These are phyloP conservation scores for Aspergillus avenaceus DNA, from an alignment of 495 filamentous ascomycete species.

Conservation along the genomic window DNA sequence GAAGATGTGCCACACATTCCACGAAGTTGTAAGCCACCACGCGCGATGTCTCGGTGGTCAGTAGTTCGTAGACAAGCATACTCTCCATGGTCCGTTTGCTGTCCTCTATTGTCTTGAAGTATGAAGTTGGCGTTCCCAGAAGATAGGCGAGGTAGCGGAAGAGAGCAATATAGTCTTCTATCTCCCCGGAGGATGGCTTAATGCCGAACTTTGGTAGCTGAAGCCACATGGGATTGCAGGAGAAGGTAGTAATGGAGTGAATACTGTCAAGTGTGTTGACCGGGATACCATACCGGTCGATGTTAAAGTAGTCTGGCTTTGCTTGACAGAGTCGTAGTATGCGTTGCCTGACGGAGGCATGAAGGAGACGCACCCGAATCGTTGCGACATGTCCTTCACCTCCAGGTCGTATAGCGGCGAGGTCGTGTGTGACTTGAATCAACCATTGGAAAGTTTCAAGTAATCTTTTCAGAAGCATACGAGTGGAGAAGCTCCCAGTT, in stretches of 20 bases:
- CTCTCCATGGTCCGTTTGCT: conserved; percentile 60
- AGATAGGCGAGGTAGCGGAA: conserved; percentile 68
- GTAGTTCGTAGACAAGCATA: conserved; percentile 54
- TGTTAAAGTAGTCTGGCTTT: conserved; percentile 56
- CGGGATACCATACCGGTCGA: conserved; percentile 55
- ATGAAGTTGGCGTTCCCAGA: conserved; percentile 55
- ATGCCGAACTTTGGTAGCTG: conserved; percentile 67
- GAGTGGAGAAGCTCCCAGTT: conserved; percentile 63
- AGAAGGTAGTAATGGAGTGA: conserved; percentile 62
- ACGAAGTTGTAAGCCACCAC: conserved; percentile 69
- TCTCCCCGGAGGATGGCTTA: conserved; percentile 52
- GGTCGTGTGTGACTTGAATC: conserved; percentile 57
- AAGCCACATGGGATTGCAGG: conserved; percentile 57
- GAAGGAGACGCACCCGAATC: conserved; percentile 66
- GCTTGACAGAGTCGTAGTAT: conserved; percentile 52
- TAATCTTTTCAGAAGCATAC: conserved; percentile 53
- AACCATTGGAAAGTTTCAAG: conserved; percentile 60
- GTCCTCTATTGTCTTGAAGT: conserved; percentile 49
- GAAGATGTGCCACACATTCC: conserved; percentile 49
- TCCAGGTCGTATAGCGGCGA: conserved; percentile 59
- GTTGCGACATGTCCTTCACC: conserved; percentile 62
- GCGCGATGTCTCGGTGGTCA: conserved; percentile 52
- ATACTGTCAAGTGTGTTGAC: conserved; percentile 69
- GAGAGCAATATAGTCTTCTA: conserved; percentile 61
- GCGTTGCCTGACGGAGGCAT: conserved; percentile 62